These are phyloP conservation scores for Magnaporthales sp. DNA, from an alignment of 2,329 filamentous ascomycete genomes.

Conservation along the genomic window DNA sequence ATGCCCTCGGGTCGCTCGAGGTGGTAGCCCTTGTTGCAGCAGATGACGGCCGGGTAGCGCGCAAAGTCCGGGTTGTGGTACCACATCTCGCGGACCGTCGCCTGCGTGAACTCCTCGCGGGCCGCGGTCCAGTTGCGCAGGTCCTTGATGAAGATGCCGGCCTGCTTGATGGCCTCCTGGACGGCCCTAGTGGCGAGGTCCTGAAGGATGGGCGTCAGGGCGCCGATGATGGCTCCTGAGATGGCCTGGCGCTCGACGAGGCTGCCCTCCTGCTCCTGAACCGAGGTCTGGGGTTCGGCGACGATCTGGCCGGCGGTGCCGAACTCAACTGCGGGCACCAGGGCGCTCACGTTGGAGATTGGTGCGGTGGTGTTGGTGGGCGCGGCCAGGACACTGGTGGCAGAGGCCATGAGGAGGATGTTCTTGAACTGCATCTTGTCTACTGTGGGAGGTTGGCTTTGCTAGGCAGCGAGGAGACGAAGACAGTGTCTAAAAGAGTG, in stretches of 20 bases:
- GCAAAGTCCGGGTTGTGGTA: constrained; percentile 10
- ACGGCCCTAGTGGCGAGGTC: neutral
- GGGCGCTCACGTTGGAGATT: neutral
- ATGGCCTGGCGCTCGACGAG: neutral
- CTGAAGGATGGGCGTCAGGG: neutral
- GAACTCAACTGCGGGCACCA: neutral
- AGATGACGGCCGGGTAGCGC: constrained; percentile 10
- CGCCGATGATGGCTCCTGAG: neutral
- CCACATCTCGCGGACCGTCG: constrained; percentile 12
- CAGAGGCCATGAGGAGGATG: neutral
- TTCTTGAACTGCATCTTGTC: constrained; percentile 4
- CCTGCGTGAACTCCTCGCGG: constrained; percentile 13
- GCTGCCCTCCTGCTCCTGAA: neutral
- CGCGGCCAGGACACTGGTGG: neutral
- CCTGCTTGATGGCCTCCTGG: neutral
- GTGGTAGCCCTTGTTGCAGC: constrained; percentile 14
- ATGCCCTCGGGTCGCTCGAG: constrained; percentile 7
- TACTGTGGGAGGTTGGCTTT: neutral
- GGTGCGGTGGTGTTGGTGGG: neutral
- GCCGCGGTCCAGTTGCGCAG: constrained; percentile 8
- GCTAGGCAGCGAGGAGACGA: neutral
- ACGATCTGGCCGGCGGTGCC: neutral
- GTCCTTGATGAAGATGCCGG: constrained; percentile 7
- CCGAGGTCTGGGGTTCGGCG: neutral
- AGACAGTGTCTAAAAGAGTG: neutral